phyloP scores from a whole-genome alignment of 2,329 filamentous ascomycete genomes.

The Cladosporium sp. region DNA sequence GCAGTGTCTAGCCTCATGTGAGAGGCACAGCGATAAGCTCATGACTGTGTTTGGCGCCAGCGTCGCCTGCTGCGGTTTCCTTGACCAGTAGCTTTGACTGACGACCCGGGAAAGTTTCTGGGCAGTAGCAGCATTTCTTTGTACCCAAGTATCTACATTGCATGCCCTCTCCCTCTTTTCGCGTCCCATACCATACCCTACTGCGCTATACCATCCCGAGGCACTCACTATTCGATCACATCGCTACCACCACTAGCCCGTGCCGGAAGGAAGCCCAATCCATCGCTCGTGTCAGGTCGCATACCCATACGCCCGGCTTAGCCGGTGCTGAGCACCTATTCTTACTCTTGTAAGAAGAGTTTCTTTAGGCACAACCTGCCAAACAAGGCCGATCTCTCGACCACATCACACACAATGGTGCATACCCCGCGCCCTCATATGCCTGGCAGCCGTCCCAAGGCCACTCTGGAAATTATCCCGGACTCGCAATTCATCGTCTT shows the following conservation, averaged over 20 bases:
- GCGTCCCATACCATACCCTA: background rate
- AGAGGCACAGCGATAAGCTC: conserved; percentile 16
- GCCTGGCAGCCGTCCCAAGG: conserved; percentile 21
- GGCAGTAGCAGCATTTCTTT: conserved; percentile 1
- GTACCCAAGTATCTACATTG: conserved; percentile 8
- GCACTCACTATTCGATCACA: background rate
- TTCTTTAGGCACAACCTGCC: background rate
- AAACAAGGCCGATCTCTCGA: conserved; percentile 12
- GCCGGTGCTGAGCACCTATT: conserved; percentile 12
- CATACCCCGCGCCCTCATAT: conserved; percentile 31
- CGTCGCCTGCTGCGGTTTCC: background rate
- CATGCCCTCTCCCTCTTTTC: background rate
- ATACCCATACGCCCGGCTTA: conserved; percentile 2
- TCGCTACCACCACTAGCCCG: background rate
- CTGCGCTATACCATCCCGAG: background rate
- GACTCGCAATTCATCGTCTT: conserved; percentile 53
- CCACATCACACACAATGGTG: conserved; percentile 32
- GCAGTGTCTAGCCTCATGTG: background rate
- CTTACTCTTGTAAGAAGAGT: background rate
- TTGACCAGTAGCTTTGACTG: conserved; percentile 10
- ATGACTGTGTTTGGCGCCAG: conserved; percentile 14
- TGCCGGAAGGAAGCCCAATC: conserved; percentile 4
- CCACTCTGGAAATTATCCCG: conserved; percentile 48
- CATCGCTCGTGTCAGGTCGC: background rate
- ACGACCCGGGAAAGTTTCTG: conserved; percentile 11